These are phyloP conservation scores for Gossypium schwendimanii DNA, from an alignment of 441 rosid genomes.

Conservation along the genomic window DNA sequence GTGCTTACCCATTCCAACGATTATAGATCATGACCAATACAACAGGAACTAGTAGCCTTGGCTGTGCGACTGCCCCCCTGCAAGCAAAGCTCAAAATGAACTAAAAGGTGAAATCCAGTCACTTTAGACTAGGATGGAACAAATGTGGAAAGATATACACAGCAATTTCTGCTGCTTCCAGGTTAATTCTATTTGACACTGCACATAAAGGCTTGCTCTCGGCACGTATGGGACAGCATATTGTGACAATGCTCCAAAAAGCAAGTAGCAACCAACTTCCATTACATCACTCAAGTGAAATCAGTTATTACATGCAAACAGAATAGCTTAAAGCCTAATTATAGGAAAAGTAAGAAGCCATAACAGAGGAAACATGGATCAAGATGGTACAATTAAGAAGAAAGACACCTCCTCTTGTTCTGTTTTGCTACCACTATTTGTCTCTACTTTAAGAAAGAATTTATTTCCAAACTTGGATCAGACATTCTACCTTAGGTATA, in stretches of 20 bases:
- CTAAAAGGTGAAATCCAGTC: background rate
- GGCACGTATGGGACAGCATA: background rate
- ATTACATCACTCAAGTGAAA: background rate
- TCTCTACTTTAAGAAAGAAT: background rate
- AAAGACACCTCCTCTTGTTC: background rate
- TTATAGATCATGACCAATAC: conserved; percentile 80
- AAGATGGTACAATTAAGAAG: background rate
- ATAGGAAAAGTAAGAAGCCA: background rate
- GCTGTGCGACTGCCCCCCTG: conserved; percentile 82
- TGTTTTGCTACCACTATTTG: background rate
- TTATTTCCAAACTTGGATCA: background rate
- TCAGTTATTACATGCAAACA: background rate
- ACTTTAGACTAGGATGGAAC: background rate
- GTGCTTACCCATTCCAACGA: conserved; percentile 78
- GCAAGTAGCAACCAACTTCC: background rate
- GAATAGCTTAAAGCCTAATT: background rate
- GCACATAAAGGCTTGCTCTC: background rate
- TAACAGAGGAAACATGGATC: background rate
- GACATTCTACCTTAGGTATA: background rate
- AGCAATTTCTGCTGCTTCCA: background rate
- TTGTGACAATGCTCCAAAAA: background rate
- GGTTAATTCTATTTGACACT: too few relatives aligned
- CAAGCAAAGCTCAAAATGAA: conserved; percentile 14
- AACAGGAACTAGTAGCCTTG: conserved; percentile 79
- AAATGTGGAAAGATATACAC: background rate